phyloP scores from a whole-genome alignment of 768 basidiomycete genomes.

The Boletales sp. region DNA sequence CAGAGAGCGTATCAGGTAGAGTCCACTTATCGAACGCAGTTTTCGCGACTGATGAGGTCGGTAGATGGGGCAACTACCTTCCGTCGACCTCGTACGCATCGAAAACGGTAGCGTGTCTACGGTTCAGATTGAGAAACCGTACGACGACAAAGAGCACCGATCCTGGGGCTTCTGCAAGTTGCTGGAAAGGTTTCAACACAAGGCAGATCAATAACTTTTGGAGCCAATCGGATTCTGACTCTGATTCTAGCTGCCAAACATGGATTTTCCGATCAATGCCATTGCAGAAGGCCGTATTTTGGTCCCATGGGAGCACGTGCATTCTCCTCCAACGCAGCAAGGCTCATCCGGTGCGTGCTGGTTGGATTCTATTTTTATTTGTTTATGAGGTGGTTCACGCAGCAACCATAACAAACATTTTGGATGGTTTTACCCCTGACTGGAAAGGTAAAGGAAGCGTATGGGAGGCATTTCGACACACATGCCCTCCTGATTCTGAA shows the following conservation, averaged over 20 bases:
- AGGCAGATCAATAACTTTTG: constrained; percentile 40
- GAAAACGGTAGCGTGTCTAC: constrained; percentile 57
- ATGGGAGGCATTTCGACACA: constrained; percentile 95
- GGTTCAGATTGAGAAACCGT: constrained; percentile 52
- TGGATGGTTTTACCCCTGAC: constrained; percentile 73
- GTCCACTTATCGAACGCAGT: neutral
- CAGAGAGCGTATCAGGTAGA: constrained; percentile 55
- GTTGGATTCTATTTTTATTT: neutral
- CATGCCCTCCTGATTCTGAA: constrained; percentile 73
- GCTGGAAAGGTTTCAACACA: constrained; percentile 64
- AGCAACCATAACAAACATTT: constrained; percentile 53
- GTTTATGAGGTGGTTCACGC: neutral
- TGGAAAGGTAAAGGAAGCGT: constrained; percentile 83
- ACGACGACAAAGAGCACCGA: constrained; percentile 66
- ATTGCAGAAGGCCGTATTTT: constrained; percentile 92
- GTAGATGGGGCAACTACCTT: constrained; percentile 75
- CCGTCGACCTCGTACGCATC: constrained; percentile 84
- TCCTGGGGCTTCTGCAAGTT: constrained; percentile 76
- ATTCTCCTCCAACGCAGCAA: constrained; percentile 55
- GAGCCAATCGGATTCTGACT: neutral
- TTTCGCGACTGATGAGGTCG: neutral
- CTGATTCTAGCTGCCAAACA: constrained; percentile 69
- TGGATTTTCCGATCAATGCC: constrained; percentile 93
- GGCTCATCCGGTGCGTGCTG: constrained; percentile 30
- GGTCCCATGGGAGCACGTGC: constrained; percentile 86